Base-by-base conservation (phyloP, 83 land plant genomes). In the Picea engelmannii region DNA sequence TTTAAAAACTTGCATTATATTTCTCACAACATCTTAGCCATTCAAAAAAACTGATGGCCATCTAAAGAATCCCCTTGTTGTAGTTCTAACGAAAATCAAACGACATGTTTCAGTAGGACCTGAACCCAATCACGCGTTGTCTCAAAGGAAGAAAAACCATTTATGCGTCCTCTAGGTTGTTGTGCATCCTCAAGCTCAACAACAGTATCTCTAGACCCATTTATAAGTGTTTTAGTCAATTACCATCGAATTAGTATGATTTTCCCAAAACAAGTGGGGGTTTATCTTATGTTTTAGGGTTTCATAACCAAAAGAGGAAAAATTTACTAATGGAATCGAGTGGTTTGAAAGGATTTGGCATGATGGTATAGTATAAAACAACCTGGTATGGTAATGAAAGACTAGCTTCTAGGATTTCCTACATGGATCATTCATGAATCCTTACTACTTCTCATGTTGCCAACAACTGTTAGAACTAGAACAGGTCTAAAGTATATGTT, bases 231-330 rank as follows among this genome's bases (percentile, higher is more conserved):
- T 6, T 70, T 38, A 38, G n/a, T 42, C 49, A 47, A 74, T 74
- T 47, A 47, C 58, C 25, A 47, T 74, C 44, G 42, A 74, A 74
- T 44, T 74, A 47, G 59, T 47, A 74, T 47, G 44, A 74, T 74
- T 74, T 74, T 59, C 25, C 77, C 77, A 59, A 74, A 42, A 74
- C 59, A 47, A 74, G 77, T 74, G 77, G 77, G 77, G 59, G 23
- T 74, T 47, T 21, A 11, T 74, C 38, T 44, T 47, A 20, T 47
- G 15, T n/a, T 74, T 21, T 74, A 74, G 77, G 77, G 59, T 74
- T 74, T 42, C 15, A 74, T 47, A 40, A n/a, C 59, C 27, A n/a
- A 49, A 21, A 73, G 77, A 74, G 27, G 77, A 59, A 74, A 70
- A 70, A 40, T 44, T 74, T 47, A 21, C 21, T 21, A 6, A 74